Base-by-base conservation (phyloP, 306 rosid species). In the Rubus parviflorus region DNA sequence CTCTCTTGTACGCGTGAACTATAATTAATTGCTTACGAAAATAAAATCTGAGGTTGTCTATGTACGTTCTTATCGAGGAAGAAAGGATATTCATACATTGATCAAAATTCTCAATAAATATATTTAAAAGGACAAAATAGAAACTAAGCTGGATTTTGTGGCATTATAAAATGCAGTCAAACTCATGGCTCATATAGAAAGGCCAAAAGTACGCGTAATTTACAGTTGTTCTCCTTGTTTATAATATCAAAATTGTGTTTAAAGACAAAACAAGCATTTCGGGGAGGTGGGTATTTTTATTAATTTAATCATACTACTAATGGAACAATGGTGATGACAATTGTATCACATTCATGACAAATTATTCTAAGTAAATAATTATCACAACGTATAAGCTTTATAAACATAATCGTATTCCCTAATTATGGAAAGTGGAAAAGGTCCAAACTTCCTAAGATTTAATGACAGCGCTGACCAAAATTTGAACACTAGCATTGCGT, bases 201-300 rank as follows among this genome's bases (percentile, higher is more conserved):
- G 77, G 66, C 77, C 76, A 81, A 40, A 30, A 19, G 69, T 8
- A 69, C 60, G 63, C 35, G 56, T 20, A 49, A 8, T 12, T 68
- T 45, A 81, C 60, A 41, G 49, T 20, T 51, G 23, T 43, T 19
- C 54, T 47, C 57, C 63, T 81, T 43, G 73, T 81, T 64, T 81
- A 70, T 38, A 43, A 68, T 38, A 62, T 70, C 58, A 35, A 68
- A 65, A 37, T 37, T 40, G 30, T 38, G 17, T 63, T 9, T 5
- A 70, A 79, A 74, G 75, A 73, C 85, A 74, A 88, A 76, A 63
- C 77, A 71, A 49, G 72, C 84, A 74, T 81, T 78, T 69, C 30
- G 19, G 35, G 71, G 41, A 37, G 63, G 68, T 42, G 66, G 30
- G 35, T 2, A 40, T 61, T 23, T 63, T 51, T 70, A 58, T 52